Base-by-base conservation (phyloP, 2,329 filamentous ascomycete species). In the Sporothrix curviconia region DNA sequence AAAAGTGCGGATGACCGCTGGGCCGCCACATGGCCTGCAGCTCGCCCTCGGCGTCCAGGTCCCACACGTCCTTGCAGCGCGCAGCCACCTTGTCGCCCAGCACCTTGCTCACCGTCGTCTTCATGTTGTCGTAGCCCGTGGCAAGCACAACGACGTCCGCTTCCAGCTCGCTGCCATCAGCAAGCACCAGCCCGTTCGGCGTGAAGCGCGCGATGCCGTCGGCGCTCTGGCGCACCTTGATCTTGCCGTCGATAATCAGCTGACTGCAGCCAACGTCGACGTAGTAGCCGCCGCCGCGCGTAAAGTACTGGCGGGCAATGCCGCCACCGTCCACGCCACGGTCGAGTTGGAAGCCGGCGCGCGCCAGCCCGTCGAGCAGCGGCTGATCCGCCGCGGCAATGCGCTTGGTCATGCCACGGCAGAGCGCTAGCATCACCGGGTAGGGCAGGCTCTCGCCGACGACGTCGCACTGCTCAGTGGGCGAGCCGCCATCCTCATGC, bases 71-170 rank as follows among this genome's bases (percentile, higher is more conserved):
- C 7, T 50, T 70, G 71, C 11, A 82, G 76, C 34, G 74, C 73
- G 56, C 82, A 0, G 82, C 85, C 17, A 87, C 73, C 14, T 77
- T 74, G 36, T 84, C 77, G 0, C 86, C 86, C 19, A 86, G 78
- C 37, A 76, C 74, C 15, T 80, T 72, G 2, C 84, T 80, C 19
- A 80, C 80, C 0, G 80, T 83, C 7, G 42, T 44, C 42, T 76
- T 74, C 84, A 89, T 89, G 66, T 86, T 87, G 61, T 85, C 78
- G 64, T 85, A 72, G 3, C 78, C 79, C 1, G 79, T 82, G 7
- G 79, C 79, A 54, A 81, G 73, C 14, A 85, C 74, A 2, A 85
- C 76, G 46, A 82, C 73, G 63, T 84, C 81, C 0, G 81, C 79
- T 19, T 76, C 70, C 0, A 84, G 65, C 36, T 71, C 68, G 3